Conservation (phyloP, 768 basidiomycete species). For the Calocybe cyanea region DNA sequence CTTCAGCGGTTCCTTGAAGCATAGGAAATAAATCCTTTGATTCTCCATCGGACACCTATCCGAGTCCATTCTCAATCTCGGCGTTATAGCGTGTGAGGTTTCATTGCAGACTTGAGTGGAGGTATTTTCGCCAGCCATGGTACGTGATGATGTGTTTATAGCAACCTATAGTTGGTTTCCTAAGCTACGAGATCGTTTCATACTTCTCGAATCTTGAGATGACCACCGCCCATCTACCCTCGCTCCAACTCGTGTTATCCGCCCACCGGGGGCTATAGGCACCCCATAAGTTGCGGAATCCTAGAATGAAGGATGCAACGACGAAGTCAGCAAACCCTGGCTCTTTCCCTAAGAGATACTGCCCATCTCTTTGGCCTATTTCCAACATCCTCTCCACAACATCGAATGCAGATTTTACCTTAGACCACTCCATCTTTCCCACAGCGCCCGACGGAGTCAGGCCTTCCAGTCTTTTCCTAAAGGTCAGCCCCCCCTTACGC, state of each 20-base stretch:
- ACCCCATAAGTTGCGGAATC: conserved; percentile 26
- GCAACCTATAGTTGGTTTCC: too few relatives aligned
- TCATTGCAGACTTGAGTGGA: too few relatives aligned
- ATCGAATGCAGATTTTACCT: conserved; percentile 16
- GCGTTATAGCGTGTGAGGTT: too few relatives aligned
- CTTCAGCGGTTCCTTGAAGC: too few relatives aligned
- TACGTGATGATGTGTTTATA: too few relatives aligned
- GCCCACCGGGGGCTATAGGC: conserved; percentile 34
- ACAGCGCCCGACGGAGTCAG: conserved; percentile 19
- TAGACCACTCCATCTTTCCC: conserved; percentile 18
- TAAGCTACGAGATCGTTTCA: too few relatives aligned
- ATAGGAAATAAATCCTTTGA: too few relatives aligned
- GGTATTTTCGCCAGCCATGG: too few relatives aligned
- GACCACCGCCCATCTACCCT: conserved; percentile 26
- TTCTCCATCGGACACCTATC: too few relatives aligned
- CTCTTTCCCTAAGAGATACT: conserved; percentile 36
- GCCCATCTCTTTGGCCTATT: conserved; percentile 16
- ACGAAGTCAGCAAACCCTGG: conserved; percentile 34
- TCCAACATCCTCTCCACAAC: conserved; percentile 19
- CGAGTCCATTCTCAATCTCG: too few relatives aligned
- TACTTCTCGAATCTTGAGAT: conserved; percentile 1
- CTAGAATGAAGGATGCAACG: conserved; percentile 23
- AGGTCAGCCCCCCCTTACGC: conserved; percentile 18
- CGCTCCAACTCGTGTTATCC: conserved; percentile 25
- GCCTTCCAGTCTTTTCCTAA: conserved; percentile 20